Evolutionary conservation across 257 asterid genomes (phyloP), one percentile per base, ranked within the genome.

Genomic region (Petrea volubilis): DNA sequence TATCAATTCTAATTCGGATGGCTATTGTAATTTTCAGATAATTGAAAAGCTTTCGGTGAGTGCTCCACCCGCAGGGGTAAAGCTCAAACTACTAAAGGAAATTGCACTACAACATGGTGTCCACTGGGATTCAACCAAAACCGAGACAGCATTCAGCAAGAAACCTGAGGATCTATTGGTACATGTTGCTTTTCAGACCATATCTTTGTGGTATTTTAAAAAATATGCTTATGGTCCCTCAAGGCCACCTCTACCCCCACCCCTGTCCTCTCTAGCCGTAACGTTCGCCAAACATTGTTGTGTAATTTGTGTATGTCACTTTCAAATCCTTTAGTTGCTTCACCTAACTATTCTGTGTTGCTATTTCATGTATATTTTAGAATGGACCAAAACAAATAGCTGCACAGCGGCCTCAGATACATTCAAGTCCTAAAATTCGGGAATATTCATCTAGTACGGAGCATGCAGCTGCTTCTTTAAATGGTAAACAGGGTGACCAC

Each of bases 81-180:
- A 85, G 87, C 88, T 94, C 81, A 85, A 78, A 74, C 76, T 78
- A 25, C 64, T 94, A 65, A 88, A 85, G 90, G 98, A 85, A 71
- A 94, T 91, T 55, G 88, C 92, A 3, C 64, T 43, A 18, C 97
- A 91, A 76, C 78, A 86, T 76, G 80, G 70, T 17, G 74, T 94
- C 67, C 73, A 66, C 7, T 94, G 98, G 99, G 90, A 94, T 79
- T 85, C 95, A 29, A 75, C 96, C 50, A 73, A 76, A 70, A 91
- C 97, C 15, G 98, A 88, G 78, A 76, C 77, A 50, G 98, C 86
- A 84, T 78, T 94, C 73, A 63, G 78, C 78, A 94, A 83, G 71
- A 91, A 84, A 55, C 92, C 93, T 1, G 99, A 94, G 88, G 99
- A 94, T 78, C 97, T 94, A 59, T 81, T 94, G 93, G 99, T 92